Base-by-base conservation (phyloP, 495 filamentous ascomycete genomes). In the Letharia lupina region DNA sequence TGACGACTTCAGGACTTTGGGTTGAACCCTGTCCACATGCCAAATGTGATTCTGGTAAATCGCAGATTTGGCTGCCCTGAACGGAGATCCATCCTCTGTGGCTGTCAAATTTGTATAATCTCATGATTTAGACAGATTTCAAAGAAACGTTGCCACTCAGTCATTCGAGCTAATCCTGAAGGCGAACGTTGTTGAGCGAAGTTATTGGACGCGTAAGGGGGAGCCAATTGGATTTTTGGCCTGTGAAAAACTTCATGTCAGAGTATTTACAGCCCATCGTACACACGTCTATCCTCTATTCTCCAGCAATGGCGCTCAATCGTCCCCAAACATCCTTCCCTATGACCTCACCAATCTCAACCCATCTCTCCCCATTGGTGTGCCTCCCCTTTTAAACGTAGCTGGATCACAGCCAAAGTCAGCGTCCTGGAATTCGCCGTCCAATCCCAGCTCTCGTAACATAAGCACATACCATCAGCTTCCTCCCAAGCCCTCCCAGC, bases 401-500 rank as follows among this genome's bases (percentile, higher is more conserved):
- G 70, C 70, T 52, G 52, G 10, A 61, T 18, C 20, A 47, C 45
- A 23, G n/a, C 4, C 54, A 57, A 37, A 67, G 65, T 61, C 50
- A 40, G 18, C 18, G 39, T 60, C 63, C 28, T n/a, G 59, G 23
- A 15, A 10, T 39, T 50, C 45, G 15, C 47, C 48, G 28, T 35
- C 7, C 31, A 60, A 40, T 57, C 33, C 15, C 23, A 37, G 0
- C 33, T 31, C 18, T 13, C 1, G 45, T 28, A 41, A 23, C 20
- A 18, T 31, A 12, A 42, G 42, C 20, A 44, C 80, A 65, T 79
- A 84, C 81, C 74, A 71, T 84, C 81, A 65, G 80, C 80, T 72
- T 98, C 94, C 77, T 97, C 94, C 83, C 92, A 98, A 13, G 93
- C 95, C 73, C 95, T 86, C 63, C 94, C 94, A 68, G 93, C 91